Conservation (phyloP, 2,329 filamentous ascomycete genomes). For the Xylariaceae sp. region DNA sequence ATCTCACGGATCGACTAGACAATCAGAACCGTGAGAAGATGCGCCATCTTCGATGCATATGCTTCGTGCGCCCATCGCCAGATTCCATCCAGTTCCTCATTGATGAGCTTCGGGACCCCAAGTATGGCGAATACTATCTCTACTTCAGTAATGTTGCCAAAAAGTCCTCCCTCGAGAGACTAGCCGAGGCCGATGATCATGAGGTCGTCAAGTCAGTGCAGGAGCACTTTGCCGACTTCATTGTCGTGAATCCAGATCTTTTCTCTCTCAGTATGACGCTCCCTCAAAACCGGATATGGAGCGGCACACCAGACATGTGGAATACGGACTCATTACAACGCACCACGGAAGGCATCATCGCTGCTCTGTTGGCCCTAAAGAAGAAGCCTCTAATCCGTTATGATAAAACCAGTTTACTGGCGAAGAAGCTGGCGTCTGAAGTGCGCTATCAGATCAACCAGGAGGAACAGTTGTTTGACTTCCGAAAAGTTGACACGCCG, state of each 20-base stretch:
- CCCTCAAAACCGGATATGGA: constrained; percentile 75
- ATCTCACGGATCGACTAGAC: constrained; percentile 93
- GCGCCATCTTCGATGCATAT: constrained; percentile 90
- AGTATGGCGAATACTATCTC: constrained; percentile 94
- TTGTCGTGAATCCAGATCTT: constrained; percentile 90
- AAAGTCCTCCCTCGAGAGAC: constrained; percentile 87
- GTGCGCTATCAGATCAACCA: constrained; percentile 89
- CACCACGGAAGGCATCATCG: constrained; percentile 80
- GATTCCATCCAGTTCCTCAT: constrained; percentile 91
- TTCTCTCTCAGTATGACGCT: constrained; percentile 73
- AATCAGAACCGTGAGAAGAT: constrained; percentile 91
- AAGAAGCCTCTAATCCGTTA: constrained; percentile 96
- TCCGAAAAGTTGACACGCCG: constrained; percentile 88
- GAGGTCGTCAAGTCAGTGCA: constrained; percentile 93
- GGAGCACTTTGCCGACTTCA: constrained; percentile 94
- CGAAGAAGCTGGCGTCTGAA: constrained; percentile 90
- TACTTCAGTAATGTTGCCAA: constrained; percentile 98
- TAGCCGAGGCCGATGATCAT: constrained; percentile 95
- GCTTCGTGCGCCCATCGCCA: constrained; percentile 85
- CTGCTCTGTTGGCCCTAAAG: constrained; percentile 80
- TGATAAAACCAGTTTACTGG: constrained; percentile 80
- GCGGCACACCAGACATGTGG: constrained; percentile 77
- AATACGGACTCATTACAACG: constrained; percentile 82
- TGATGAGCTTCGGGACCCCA: constrained; percentile 91
- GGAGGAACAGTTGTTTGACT: constrained; percentile 95